phyloP scores from a whole-genome alignment of 169 alveolate genomes.

The Plasmodium vinckei region DNA sequence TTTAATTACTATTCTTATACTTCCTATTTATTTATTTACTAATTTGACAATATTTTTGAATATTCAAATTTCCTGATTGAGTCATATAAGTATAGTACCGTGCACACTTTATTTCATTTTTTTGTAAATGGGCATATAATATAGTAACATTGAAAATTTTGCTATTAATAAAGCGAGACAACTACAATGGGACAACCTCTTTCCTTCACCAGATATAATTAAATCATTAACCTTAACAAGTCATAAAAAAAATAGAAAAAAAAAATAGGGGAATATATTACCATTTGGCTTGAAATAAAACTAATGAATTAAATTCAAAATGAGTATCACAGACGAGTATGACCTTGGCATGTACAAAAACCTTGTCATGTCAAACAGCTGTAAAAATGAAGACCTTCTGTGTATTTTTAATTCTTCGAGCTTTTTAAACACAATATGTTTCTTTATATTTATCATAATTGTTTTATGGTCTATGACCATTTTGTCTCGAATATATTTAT shows the following conservation, averaged over 20 bases:
- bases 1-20: too few relatives aligned
- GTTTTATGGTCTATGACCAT: slow-evolving; percentile 26
- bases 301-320: background rate
- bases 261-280: background rate
- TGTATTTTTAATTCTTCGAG: slow-evolving; percentile 56
- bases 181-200: too few relatives aligned
- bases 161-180: too few relatives aligned
- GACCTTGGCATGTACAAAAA: slow-evolving; percentile 54
- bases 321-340: slow-evolving; percentile 51
- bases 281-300: background rate
- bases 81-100: too few relatives aligned
- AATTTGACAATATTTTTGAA: too few relatives aligned
- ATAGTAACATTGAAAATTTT: too few relatives aligned
- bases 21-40: too few relatives aligned
- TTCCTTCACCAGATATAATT: too few relatives aligned
- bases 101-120: too few relatives aligned
- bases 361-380: slow-evolving; percentile 47
- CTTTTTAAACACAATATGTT: slow-evolving; percentile 42
- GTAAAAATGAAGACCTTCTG: slow-evolving; percentile 34
- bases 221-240: too few relatives aligned
- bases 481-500: slow-evolving; percentile 23
- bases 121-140: too few relatives aligned
- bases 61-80: too few relatives aligned
- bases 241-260: background rate
- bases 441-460: slow-evolving; percentile 21